These are phyloP conservation scores for Glycine tomentella DNA, from an alignment of 306 rosid genomes.

Conservation along the genomic window DNA sequence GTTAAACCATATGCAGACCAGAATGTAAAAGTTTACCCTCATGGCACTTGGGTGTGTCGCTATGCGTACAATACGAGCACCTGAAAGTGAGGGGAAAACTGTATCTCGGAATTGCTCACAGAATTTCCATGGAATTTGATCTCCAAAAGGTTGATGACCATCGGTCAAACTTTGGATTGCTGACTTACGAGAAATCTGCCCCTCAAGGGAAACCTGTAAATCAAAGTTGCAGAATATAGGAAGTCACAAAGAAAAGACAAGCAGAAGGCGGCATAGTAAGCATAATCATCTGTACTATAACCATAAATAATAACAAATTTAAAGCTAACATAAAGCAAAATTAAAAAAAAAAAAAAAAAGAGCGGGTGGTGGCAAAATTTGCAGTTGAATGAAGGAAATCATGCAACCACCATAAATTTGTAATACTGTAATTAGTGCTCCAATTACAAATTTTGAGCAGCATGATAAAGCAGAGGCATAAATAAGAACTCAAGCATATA, in stretches of 20 bases:
- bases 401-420: not conserved
- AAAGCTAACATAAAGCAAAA: conserved; percentile 1
- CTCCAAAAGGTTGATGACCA: conserved; percentile 91
- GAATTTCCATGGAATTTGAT: conserved; percentile 96
- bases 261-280: conserved; percentile 18
- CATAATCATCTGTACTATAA: not conserved
- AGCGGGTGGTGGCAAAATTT: not conserved
- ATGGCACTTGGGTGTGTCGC: conserved; percentile 96
- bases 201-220: conserved; percentile 84
- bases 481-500: conserved; percentile 16
- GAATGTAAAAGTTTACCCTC: conserved; percentile 64
- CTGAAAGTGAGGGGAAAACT: conserved; percentile 86
- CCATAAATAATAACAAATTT: conserved; percentile 32
- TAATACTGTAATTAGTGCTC: not conserved
- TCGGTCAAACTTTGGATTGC: conserved; percentile 76
- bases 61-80: conserved; percentile 97
- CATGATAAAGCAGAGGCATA: not conserved
- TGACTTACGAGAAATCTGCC: conserved; percentile 86
- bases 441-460: not conserved
- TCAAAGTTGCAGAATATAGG: not conserved
- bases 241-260: conserved; percentile 38
- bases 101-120: conserved; percentile 92
- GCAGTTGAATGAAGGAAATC: not conserved
- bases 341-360: too few relatives aligned
- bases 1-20: conserved; percentile 25